Evolutionary conservation across 306 rosid genomes (phyloP).

Genomic region (Vigna reflexopilosa): DNA sequence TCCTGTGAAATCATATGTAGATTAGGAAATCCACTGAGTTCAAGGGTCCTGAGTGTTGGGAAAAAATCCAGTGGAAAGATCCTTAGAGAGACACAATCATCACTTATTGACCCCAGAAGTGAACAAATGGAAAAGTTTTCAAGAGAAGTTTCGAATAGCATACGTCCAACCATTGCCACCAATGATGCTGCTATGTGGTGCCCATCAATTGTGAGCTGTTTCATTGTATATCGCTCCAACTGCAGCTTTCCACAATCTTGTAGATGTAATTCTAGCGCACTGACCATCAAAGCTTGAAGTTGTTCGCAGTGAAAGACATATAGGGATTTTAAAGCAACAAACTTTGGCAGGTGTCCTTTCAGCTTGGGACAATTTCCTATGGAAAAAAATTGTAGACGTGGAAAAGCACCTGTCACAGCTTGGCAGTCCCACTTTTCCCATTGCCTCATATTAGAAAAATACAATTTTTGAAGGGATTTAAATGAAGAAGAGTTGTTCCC

Average conservation of each 20-base stretch:
- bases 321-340: neutral
- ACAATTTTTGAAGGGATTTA: no score
- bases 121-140: neutral
- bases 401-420: no score
- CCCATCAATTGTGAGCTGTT: neutral
- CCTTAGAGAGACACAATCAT: neutral
- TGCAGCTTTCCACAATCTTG: neutral
- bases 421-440: no score
- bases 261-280: neutral
- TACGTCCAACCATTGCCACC: neutral
- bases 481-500: no score
- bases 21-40: neutral
- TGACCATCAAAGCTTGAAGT: neutral
- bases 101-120: no score
- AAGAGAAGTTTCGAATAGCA: neutral
- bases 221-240: neutral
- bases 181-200: neutral
- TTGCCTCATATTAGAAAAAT: no score
- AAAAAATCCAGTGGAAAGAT: neutral
- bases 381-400: no score
- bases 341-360: no score
- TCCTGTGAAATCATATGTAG: neutral
- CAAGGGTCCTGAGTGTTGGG: neutral
- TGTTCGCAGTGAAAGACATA: neutral
- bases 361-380: no score